Conservation (phyloP, 2,329 filamentous ascomycete genomes). For the Pleurostoma richardsiae region DNA sequence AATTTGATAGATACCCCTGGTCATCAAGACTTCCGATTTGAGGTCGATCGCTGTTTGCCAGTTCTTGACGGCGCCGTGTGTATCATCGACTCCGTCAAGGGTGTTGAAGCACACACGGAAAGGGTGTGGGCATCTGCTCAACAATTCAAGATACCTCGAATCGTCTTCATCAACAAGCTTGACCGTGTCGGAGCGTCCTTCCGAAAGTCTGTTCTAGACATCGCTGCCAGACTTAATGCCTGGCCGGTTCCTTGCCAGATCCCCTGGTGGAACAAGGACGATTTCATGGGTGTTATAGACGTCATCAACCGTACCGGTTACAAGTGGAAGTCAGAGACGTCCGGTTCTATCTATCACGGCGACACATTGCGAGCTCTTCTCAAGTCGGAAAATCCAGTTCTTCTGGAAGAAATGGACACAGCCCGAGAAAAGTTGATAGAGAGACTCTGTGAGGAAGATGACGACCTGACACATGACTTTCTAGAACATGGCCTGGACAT, state of each 20-base stretch:
- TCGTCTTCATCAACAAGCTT: constrained; percentile 80
- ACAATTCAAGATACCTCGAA: constrained; percentile 76
- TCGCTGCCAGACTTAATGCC: constrained; percentile 71
- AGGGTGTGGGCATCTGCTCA: constrained; percentile 92
- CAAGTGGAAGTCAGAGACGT: constrained; percentile 54
- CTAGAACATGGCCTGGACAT: constrained; percentile 75
- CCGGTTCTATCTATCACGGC: constrained; percentile 20
- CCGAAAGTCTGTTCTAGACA: constrained; percentile 77
- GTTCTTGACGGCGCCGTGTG: constrained; percentile 27
- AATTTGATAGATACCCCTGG: constrained; percentile 96
- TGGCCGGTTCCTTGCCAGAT: constrained; percentile 94
- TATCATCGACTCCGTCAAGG: constrained; percentile 30
- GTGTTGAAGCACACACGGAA: constrained; percentile 92
- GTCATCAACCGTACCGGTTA: constrained; percentile 71
- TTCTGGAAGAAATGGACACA: constrained; percentile 62
- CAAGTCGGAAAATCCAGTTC: constrained; percentile 49
- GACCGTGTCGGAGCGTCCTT: constrained; percentile 81
- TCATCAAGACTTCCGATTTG: constrained; percentile 95
- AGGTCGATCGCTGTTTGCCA: constrained; percentile 79
- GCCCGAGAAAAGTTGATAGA: constrained; percentile 79
- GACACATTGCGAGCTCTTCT: constrained; percentile 24
- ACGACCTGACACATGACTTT: constrained; percentile 78
- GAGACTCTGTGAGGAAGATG: constrained; percentile 81
- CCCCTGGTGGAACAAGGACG: constrained; percentile 84
- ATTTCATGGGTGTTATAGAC: constrained; percentile 81